phyloP scores from a whole-genome alignment of 441 rosid genomes.

The Gossypium davidsonii region DNA sequence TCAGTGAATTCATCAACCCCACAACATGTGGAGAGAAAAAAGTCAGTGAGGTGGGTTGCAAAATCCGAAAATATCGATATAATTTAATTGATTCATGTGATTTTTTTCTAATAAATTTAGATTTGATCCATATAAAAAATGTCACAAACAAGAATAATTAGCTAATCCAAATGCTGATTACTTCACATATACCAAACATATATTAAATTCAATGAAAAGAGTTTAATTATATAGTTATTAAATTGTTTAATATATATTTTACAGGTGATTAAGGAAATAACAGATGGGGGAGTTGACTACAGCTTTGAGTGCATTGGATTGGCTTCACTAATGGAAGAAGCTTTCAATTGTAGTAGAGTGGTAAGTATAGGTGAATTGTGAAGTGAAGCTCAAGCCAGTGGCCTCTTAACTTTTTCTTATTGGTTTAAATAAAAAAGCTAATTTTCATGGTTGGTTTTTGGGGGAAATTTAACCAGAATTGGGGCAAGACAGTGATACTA shows the following conservation, averaged over 20 bases:
- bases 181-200: too few species aligned
- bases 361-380: constrained; percentile 19
- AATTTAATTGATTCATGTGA: not conserved
- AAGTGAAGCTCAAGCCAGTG: too few species aligned
- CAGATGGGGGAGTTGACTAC: constrained; percentile 66
- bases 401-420: not conserved
- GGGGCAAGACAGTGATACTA: constrained; percentile 13
- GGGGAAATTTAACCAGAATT: not conserved
- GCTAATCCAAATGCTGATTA: too few species aligned
- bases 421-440: not conserved
- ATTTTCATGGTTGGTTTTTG: not conserved
- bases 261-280: constrained; percentile 54
- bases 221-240: too few species aligned
- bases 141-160: too few species aligned
- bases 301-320: constrained; percentile 74
- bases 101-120: too few species aligned
- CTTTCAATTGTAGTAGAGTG: constrained; percentile 45
- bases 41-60: constrained; percentile 32
- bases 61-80: not conserved
- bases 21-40: constrained; percentile 35
- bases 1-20: constrained; percentile 62
- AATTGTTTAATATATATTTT: not conserved
- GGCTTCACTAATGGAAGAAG: constrained; percentile 42
- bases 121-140: too few species aligned
- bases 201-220: too few species aligned